Evolutionary conservation across 805 yeast genomes (phyloP), one percentile per base, ranked within the genome.

Genomic region (Hanseniaspora occidentalis): DNA sequence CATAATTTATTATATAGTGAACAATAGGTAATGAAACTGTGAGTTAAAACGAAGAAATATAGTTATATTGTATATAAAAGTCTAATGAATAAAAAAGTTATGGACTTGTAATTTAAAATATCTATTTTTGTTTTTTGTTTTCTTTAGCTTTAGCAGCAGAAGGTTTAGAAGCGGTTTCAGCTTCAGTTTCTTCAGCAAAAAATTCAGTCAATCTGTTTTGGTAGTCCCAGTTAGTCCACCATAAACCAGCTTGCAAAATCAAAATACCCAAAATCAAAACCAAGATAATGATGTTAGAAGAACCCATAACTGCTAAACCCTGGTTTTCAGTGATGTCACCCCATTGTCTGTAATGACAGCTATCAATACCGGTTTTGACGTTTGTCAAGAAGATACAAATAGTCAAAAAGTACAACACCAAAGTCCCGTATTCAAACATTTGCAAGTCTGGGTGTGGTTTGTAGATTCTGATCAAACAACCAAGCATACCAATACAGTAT

Each of bases 261-360:
- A 86, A 62, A n/a, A 86, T 82, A 48, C 96, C 96, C 18, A 75
- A 55, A 39, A 88, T 65, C 14, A 82, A 67, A 40, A 84, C 58
- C 7, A 82, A 74, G 49, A 84, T 68, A 68, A 89, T 79, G 29
- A 80, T 71, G 61, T 80, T 79, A 22, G 92, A 78, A 4, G 97
- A 96, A 31, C 92, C 96, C 53, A 92, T 74, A 31, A 92, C 95
- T 48, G 84, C 84, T 52, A 89, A 62, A 23, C 97, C 97, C 18
- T 94, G 84, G 45, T 69, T 69, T 57, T 73, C 76, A 52, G 83
- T 84, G 38, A 92, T 95, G 39, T 89, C 97, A 49, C 96, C 97
- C 97, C 97, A 89, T 45, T 75, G 67, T 35, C 86, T 88, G 43
- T 71, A 60, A 21, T 75, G 50, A 41, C 84, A 74, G 42, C 88